Conservation (phyloP, 192 early-diverging fungal genomes). For the Coemansia sp. region DNA sequence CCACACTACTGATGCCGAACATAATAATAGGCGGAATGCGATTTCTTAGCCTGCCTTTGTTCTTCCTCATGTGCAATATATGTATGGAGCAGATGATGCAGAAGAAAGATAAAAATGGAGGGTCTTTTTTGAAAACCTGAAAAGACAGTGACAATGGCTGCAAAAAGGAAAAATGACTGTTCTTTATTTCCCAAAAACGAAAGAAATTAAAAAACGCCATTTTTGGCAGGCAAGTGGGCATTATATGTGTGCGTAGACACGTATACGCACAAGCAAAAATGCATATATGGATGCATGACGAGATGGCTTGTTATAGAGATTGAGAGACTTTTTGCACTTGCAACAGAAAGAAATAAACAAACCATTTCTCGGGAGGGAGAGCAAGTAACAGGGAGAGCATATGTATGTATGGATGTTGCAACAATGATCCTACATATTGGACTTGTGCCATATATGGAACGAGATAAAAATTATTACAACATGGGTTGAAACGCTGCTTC, state of each 20-base stretch:
- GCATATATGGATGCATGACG: conserved; percentile 3
- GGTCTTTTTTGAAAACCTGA: not conserved
- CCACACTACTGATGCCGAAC: not conserved
- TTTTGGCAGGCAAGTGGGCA: not conserved
- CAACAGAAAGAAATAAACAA: not conserved
- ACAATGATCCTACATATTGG: not conserved
- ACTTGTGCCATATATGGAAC: not conserved
- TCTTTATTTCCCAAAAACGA: conserved; percentile 4
- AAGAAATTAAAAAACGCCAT: conserved; percentile 11
- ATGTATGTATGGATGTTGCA: not conserved
- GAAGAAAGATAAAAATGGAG: conserved; percentile 5
- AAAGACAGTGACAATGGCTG: not conserved
- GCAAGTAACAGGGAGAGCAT: not conserved
- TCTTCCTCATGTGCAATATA: not conserved
- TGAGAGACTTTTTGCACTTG: not conserved
- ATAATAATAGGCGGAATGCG: not conserved
- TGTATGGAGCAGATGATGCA: conserved; percentile 9
- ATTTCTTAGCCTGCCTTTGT: conserved; percentile 1
- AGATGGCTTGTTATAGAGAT: not conserved
- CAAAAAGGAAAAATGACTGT: conserved; percentile 8
- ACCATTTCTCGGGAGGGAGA: not conserved
- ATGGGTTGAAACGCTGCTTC: too few species aligned
- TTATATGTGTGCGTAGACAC: not conserved
- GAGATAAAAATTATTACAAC: too few species aligned
- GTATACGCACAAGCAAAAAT: not conserved